Percentiles rank a stretch among this genome's conserved stretches.
These are phyloP conservation scores for Fraxinus velutina DNA, from an alignment of 305 asterid species.

Conservation along the genomic window DNA sequence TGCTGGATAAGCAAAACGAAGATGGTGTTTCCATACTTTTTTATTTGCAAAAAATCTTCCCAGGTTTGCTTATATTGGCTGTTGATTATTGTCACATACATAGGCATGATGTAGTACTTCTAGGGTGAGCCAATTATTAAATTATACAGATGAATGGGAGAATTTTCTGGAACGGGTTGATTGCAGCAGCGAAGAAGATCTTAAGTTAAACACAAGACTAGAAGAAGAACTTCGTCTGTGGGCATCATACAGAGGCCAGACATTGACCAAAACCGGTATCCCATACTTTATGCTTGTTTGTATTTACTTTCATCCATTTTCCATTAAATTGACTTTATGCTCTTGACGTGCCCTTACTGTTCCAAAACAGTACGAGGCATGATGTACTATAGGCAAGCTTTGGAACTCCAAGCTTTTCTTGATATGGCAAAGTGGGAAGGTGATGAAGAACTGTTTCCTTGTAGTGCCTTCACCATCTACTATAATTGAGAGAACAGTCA, in stretches of 20 bases:
- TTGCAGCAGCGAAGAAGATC: constrained; percentile 70
- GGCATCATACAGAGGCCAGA: constrained; percentile 99
- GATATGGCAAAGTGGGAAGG: constrained; percentile 99
- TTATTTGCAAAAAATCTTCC: constrained; percentile 90
- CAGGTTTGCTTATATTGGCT: constrained; percentile 50
- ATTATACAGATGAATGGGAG: constrained; percentile 82
- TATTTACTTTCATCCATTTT: constrained; percentile 7
- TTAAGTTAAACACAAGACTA: constrained; percentile 48
- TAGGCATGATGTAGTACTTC: constrained; percentile 6
- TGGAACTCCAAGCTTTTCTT: constrained; percentile 97
- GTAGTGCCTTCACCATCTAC: constrained; percentile 10
- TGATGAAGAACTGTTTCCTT: constrained; percentile 27
- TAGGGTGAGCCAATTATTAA: constrained; percentile 19
- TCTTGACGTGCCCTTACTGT: constrained; percentile 21
- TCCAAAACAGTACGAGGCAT: constrained; percentile 76
- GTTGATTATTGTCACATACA: constrained; percentile 18
- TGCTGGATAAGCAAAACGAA: constrained; percentile 74
- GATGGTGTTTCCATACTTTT: constrained; percentile 96
- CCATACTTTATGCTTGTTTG: constrained; percentile 7
- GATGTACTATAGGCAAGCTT: constrained; percentile 99
- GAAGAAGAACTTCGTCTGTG: constrained; percentile 92
- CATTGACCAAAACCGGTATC: constrained; percentile 91
- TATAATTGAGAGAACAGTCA: constrained; percentile 13
- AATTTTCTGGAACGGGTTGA: constrained; percentile 80
- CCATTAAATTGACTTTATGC: constrained; percentile 13